These are phyloP conservation scores for Dorcoceras hygrometricum DNA, from an alignment of 257 asterid genomes.

Conservation along the genomic window DNA sequence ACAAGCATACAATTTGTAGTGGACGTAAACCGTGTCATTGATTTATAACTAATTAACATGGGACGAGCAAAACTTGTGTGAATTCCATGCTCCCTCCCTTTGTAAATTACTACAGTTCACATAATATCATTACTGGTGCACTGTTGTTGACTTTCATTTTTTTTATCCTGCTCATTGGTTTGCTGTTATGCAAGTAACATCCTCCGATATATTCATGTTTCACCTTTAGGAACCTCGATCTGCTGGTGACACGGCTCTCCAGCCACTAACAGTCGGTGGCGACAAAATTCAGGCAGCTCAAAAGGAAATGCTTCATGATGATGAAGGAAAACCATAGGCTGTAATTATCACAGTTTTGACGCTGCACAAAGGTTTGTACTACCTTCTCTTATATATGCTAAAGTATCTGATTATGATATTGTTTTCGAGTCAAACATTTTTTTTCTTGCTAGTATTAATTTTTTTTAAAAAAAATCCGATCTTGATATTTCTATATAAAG, in stretches of 20 bases:
- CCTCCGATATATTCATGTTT: conserved; percentile 4
- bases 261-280: conserved; percentile 32
- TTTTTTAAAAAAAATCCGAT: too few species aligned
- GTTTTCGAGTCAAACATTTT: not conserved
- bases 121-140: too few species aligned
- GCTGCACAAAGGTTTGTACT: conserved; percentile 30
- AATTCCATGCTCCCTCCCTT: not conserved
- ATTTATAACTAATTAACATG: not conserved
- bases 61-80: not conserved
- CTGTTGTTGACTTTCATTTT: not conserved
- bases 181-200: not conserved
- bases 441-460: not conserved
- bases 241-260: conserved; percentile 45
- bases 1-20: not conserved
- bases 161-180: not conserved
- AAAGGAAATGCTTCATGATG: conserved; percentile 39
- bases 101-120: not conserved
- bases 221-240: conserved; percentile 66
- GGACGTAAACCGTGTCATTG: not conserved
- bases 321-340: conserved; percentile 39
- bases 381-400: conserved; percentile 32
- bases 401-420: not conserved
- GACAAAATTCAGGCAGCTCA: conserved; percentile 29
- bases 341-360: conserved; percentile 42
- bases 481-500: not conserved